phyloP scores from a whole-genome alignment of 2,329 filamentous ascomycete species.

The Talaromyces islandicus region DNA sequence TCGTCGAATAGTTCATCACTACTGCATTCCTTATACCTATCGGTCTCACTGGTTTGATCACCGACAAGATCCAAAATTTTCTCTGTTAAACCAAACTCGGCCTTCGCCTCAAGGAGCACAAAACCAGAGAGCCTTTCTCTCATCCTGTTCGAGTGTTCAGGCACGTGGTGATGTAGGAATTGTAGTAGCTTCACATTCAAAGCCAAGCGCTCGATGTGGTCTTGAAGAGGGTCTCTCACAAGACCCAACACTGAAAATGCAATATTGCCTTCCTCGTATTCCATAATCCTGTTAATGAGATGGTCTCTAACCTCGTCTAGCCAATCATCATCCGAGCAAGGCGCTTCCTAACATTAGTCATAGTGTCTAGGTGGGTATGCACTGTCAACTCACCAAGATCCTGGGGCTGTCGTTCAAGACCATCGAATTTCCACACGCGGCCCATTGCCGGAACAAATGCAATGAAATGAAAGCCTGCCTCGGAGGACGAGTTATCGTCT shows the following conservation, averaged over 20 bases:
- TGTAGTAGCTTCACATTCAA: slow-evolving; percentile 42
- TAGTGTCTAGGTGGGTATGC: neutral
- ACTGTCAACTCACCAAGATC: slow-evolving; percentile 46
- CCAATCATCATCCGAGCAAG: slow-evolving; percentile 56
- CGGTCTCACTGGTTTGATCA: slow-evolving; percentile 3
- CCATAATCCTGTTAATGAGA: slow-evolving; percentile 62
- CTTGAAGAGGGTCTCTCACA: slow-evolving; percentile 57
- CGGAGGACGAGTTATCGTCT: slow-evolving; percentile 43
- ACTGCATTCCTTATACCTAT: slow-evolving; percentile 15
- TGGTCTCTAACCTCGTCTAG: slow-evolving; percentile 57
- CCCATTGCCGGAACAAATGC: slow-evolving; percentile 75
- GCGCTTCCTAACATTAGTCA: slow-evolving; percentile 21
- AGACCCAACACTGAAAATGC: slow-evolving; percentile 76
- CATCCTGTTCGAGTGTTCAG: neutral
- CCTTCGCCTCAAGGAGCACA: slow-evolving; percentile 27
- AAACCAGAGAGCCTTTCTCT: neutral
- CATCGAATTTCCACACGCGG: slow-evolving; percentile 82
- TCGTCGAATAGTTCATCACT: slow-evolving; percentile 25
- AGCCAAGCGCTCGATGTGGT: slow-evolving; percentile 39
- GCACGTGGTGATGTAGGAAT: slow-evolving; percentile 1
- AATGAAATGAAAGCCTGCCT: slow-evolving; percentile 79
- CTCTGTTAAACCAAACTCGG: slow-evolving; percentile 29
- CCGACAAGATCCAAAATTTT: slow-evolving; percentile 23
- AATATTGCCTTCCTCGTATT: slow-evolving; percentile 59
- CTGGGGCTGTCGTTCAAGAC: slow-evolving; percentile 66